Conservation (phyloP, 2,329 filamentous ascomycete genomes). For the Alternaria triticimaculans region DNA sequence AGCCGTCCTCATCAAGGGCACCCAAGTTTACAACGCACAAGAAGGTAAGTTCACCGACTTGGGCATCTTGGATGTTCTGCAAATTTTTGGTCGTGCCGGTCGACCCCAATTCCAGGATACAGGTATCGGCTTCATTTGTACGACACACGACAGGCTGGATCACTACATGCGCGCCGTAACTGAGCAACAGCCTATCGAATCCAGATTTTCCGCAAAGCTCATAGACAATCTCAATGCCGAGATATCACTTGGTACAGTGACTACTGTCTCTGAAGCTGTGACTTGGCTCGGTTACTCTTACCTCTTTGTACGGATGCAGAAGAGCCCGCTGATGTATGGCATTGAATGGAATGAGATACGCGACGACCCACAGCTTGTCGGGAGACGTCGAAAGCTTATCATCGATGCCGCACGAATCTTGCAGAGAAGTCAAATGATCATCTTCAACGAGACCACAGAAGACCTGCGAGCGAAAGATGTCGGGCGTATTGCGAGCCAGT, state of each 20-base stretch:
- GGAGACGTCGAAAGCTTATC: conserved; percentile 82
- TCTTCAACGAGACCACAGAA: conserved; percentile 94
- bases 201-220: conserved; percentile 89
- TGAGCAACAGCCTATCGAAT: conserved; percentile 95
- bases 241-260: conserved; percentile 91
- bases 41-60: conserved; percentile 97
- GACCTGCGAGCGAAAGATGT: conserved; percentile 94
- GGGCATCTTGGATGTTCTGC: conserved; percentile 93
- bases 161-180: conserved; percentile 95
- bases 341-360: conserved; percentile 92
- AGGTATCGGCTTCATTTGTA: conserved; percentile 98
- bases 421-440: conserved; percentile 97
- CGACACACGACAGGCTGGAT: conserved; percentile 87
- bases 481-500: conserved; percentile 95
- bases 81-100: conserved; percentile 98
- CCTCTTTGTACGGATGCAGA: conserved; percentile 93
- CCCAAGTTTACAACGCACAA: conserved; percentile 94
- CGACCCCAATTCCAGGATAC: conserved; percentile 97
- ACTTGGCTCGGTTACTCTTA: conserved; percentile 99
- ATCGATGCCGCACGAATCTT: conserved; percentile 87
- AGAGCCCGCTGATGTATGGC: conserved; percentile 88
- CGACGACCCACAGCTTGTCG: conserved; percentile 86
- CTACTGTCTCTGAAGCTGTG: conserved; percentile 89
- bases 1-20: conserved; percentile 97
- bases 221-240: conserved; percentile 98